These are phyloP conservation scores for Didymella pomorum DNA, from an alignment of 2,329 filamentous ascomycete genomes.

Conservation along the genomic window DNA sequence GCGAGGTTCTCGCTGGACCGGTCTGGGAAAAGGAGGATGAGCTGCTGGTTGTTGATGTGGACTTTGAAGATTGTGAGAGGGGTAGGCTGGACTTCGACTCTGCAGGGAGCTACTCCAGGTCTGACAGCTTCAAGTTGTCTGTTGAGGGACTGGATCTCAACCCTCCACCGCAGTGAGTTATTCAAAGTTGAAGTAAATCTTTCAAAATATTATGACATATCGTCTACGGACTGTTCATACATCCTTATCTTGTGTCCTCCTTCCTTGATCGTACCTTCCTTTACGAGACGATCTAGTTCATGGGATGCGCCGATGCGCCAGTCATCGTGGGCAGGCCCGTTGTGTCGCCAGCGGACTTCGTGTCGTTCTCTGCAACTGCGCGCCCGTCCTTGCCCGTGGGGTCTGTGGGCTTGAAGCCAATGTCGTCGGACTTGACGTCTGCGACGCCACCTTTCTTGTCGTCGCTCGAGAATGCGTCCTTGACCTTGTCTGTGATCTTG, in stretches of 20 bases:
- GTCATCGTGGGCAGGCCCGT: conserved; percentile 14
- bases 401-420: conserved; percentile 14
- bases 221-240: neutral
- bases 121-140: conserved; percentile 67
- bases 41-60: conserved; percentile 75
- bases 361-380: conserved; percentile 13
- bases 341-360: conserved; percentile 4
- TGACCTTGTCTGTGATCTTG: conserved; percentile 13
- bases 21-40: conserved; percentile 79
- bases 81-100: conserved; percentile 85
- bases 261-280: neutral
- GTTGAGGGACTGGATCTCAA: conserved; percentile 68
- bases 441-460: neutral
- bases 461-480: neutral
- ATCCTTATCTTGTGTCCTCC: neutral
- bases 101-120: conserved; percentile 84
- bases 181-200: neutral
- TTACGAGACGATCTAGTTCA: neutral
- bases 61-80: conserved; percentile 86
- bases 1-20: conserved; percentile 80
- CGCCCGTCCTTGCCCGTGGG: conserved; percentile 6
- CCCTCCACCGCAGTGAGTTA: conserved; percentile 58
- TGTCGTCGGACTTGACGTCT: conserved; percentile 11
- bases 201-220: neutral
- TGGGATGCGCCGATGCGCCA: conserved; percentile 2